These are phyloP conservation scores for Aspergillus felis DNA, from an alignment of 2,329 filamentous ascomycete species.

Conservation along the genomic window DNA sequence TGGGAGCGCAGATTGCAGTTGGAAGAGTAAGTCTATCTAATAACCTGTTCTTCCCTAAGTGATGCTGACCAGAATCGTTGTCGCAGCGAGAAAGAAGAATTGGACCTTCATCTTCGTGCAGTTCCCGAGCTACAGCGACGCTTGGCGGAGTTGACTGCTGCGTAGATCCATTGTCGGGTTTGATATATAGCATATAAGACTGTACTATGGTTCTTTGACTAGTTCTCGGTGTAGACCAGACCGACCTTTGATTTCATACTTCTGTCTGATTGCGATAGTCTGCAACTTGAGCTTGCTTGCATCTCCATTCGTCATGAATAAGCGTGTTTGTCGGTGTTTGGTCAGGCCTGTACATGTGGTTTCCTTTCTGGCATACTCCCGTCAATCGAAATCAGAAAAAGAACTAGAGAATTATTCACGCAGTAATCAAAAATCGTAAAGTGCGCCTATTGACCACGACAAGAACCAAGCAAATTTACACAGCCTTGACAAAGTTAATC, in stretches of 20 bases:
- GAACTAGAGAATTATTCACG: neutral
- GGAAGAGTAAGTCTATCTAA: conserved; percentile 63
- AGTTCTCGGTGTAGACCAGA: too few species aligned
- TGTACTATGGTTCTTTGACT: neutral
- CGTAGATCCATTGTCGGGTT: conserved; percentile 11
- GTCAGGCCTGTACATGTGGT: neutral
- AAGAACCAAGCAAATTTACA: neutral
- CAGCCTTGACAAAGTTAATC: conserved; percentile 3
- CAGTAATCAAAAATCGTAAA: neutral
- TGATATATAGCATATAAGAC: neutral
- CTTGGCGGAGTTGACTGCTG: conserved; percentile 69
- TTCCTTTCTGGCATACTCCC: neutral
- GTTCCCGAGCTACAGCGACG: conserved; percentile 85
- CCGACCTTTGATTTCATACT: neutral
- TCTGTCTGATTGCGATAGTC: neutral
- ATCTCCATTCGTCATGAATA: neutral
- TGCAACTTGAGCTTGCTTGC: neutral
- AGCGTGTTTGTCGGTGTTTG: neutral
- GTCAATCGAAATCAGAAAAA: neutral
- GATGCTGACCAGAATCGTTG: conserved; percentile 12
- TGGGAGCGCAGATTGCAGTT: conserved; percentile 78
- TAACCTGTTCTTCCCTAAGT: neutral
- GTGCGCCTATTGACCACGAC: neutral
- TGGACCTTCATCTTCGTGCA: conserved; percentile 78
- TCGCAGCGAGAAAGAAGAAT: conserved; percentile 77